phyloP scores from a whole-genome alignment of 2,329 filamentous ascomycete species.

The Fusarium nygamai region DNA sequence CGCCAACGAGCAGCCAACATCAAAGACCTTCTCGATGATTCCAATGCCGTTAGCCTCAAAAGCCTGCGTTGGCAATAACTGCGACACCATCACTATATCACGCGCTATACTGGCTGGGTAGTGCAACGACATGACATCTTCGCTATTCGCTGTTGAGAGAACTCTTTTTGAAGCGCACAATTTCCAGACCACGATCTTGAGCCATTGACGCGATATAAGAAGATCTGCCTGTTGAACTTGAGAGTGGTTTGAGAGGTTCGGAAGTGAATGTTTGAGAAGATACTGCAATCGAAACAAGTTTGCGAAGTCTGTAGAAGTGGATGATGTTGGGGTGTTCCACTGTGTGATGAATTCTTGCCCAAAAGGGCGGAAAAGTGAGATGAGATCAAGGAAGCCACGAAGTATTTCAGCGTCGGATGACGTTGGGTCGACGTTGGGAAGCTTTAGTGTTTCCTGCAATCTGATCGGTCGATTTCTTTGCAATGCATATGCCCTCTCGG shows the following conservation, averaged over 20 bases:
- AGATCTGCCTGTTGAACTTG: conserved; percentile 41
- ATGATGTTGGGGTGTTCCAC: conserved; percentile 40
- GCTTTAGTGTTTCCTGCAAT: conserved; percentile 34
- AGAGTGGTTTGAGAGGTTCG: conserved; percentile 12
- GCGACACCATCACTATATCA: conserved; percentile 38
- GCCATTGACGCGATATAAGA: conserved; percentile 42
- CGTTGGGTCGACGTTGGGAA: conserved; percentile 29
- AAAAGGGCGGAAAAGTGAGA: conserved; percentile 41
- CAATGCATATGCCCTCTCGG: conserved; percentile 46
- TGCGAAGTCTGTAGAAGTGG: neutral
- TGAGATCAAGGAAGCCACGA: conserved; percentile 46
- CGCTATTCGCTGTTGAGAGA: conserved; percentile 10
- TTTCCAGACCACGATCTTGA: conserved; percentile 44
- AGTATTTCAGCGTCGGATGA: conserved; percentile 42
- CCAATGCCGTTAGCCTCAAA: conserved; percentile 49
- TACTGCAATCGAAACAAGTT: conserved; percentile 15
- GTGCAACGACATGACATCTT: conserved; percentile 41
- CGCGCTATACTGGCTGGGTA: conserved; percentile 43
- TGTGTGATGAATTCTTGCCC: conserved; percentile 42
- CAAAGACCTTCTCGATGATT: conserved; percentile 48
- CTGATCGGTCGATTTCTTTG: conserved; percentile 46
- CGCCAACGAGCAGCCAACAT: conserved; percentile 47
- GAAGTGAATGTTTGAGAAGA: conserved; percentile 18
- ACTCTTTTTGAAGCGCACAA: conserved; percentile 39
- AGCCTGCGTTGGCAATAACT: conserved; percentile 36